Evolutionary conservation across 768 basidiomycete genomes (phyloP).

Genomic region (Harrya chromipes): DNA sequence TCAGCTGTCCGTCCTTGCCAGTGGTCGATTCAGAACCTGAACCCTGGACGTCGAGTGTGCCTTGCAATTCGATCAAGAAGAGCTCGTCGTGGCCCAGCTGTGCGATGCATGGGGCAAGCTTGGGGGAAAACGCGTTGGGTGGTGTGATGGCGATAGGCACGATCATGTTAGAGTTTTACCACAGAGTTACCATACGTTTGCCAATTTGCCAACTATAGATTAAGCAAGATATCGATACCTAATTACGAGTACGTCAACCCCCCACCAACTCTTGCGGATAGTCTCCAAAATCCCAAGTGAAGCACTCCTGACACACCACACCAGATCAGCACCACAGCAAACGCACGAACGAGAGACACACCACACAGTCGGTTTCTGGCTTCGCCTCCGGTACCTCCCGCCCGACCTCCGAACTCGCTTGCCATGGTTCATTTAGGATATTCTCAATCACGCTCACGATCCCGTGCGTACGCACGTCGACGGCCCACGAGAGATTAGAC

Average conservation of each 20-base stretch:
- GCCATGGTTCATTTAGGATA: conserved; percentile 70
- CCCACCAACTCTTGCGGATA: conserved; percentile 21
- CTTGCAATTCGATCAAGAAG: conserved; percentile 86
- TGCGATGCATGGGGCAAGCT: conserved; percentile 63
- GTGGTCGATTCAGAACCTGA: conserved; percentile 43
- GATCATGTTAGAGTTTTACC: conserved; percentile 45
- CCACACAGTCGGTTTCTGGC: conserved; percentile 67
- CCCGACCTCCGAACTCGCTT: conserved; percentile 53
- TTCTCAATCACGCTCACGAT: conserved; percentile 79
- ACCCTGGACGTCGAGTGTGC: conserved; percentile 68
- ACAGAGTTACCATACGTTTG: too few relatives aligned
- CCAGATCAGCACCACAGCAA: neutral
- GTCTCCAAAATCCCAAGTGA: conserved; percentile 66
- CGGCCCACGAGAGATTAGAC: conserved; percentile 77
- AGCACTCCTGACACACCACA: conserved; percentile 51
- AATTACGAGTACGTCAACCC: neutral
- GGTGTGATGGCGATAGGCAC: conserved; percentile 51
- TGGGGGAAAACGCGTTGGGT: conserved; percentile 32
- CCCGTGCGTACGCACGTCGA: conserved; percentile 76
- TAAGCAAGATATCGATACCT: too few relatives aligned
- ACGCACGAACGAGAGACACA: conserved; percentile 33
- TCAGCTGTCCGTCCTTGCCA: conserved; percentile 58
- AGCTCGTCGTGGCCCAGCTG: conserved; percentile 76
- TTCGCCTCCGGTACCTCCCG: conserved; percentile 58
- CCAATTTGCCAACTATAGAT: too few relatives aligned